These are phyloP conservation scores for Saturnispora diversa DNA, from an alignment of 805 yeast species.

Conservation along the genomic window DNA sequence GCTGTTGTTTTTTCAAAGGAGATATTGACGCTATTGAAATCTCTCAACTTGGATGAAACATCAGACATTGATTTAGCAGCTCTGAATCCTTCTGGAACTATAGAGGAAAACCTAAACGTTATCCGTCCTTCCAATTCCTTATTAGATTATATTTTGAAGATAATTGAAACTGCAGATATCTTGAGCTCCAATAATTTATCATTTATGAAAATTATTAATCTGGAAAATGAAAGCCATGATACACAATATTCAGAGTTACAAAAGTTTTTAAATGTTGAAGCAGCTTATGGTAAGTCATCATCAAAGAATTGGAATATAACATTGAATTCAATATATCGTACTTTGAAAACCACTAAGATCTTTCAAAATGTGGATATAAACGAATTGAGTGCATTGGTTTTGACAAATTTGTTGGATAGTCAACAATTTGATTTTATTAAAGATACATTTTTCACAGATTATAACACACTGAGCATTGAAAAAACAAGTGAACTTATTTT, in stretches of 20 bases:
- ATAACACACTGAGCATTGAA: constrained; percentile 16
- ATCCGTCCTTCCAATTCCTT: constrained; percentile 16
- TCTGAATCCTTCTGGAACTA: background rate
- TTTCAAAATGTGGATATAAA: constrained; percentile 21
- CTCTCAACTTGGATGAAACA: constrained; percentile 12
- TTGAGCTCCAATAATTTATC: constrained; percentile 24
- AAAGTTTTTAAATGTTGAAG: constrained; percentile 24
- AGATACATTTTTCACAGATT: constrained; percentile 15
- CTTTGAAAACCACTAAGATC: constrained; percentile 20
- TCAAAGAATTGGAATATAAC: constrained; percentile 22
- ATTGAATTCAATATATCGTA: constrained; percentile 25
- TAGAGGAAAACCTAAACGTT: constrained; percentile 5
- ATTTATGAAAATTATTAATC: constrained; percentile 19
- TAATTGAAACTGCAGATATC: constrained; percentile 26
- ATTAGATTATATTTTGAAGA: constrained; percentile 15
- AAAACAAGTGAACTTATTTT: constrained; percentile 13
- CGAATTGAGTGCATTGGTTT: constrained; percentile 20
- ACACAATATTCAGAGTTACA: constrained; percentile 23
- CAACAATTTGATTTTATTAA: constrained; percentile 18
- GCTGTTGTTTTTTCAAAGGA: constrained; percentile 24
- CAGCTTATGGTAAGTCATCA: constrained; percentile 14
- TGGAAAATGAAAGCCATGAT: constrained; percentile 15
- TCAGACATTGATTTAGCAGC: background rate
- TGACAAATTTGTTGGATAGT: constrained; percentile 19
- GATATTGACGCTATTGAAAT: constrained; percentile 17